phyloP scores from a whole-genome alignment of 768 basidiomycete genomes.

The Paxillus rubicundulus region DNA sequence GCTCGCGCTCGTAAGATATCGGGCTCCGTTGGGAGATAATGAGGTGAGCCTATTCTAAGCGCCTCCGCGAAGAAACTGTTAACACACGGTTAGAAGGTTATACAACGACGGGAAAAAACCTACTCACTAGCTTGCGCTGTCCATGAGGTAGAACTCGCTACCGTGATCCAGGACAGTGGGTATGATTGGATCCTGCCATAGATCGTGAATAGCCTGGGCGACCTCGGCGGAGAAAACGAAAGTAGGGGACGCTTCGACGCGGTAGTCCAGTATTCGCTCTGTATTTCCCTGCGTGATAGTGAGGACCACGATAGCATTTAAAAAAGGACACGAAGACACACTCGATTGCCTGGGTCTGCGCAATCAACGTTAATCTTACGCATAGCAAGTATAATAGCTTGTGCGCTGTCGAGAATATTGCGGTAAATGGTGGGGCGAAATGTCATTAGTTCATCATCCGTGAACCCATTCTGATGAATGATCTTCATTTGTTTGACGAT shows the following conservation, averaged over 20 bases:
- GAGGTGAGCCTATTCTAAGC: slow-evolving; percentile 73
- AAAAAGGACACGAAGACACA: neutral
- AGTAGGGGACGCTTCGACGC: slow-evolving; percentile 38
- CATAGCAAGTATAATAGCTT: slow-evolving; percentile 83
- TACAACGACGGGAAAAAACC: neutral
- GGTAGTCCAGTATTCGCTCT: slow-evolving; percentile 63
- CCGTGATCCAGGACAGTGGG: slow-evolving; percentile 50
- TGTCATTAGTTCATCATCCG: slow-evolving; percentile 67
- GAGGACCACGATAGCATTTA: neutral
- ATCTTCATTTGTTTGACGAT: slow-evolving; percentile 99
- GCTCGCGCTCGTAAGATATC: slow-evolving; percentile 87
- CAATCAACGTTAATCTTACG: slow-evolving; percentile 83
- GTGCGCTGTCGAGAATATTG: slow-evolving; percentile 86
- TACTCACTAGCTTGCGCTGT: slow-evolving; percentile 87
- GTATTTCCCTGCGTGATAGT: slow-evolving; percentile 40
- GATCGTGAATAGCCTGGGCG: slow-evolving; percentile 62
- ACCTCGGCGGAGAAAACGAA: slow-evolving; percentile 60
- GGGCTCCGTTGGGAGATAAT: slow-evolving; percentile 82
- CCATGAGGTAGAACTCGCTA: slow-evolving; percentile 90
- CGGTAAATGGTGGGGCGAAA: slow-evolving; percentile 80
- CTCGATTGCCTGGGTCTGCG: slow-evolving; percentile 60
- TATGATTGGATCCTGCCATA: slow-evolving; percentile 71
- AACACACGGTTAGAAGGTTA: neutral
- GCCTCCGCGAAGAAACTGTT: slow-evolving; percentile 83
- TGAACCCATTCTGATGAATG: slow-evolving; percentile 91